Percentiles rank a stretch among this genome's conserved stretches.
Conservation (phyloP, 148 eudicot species). For the Chenopodium album region DNA sequence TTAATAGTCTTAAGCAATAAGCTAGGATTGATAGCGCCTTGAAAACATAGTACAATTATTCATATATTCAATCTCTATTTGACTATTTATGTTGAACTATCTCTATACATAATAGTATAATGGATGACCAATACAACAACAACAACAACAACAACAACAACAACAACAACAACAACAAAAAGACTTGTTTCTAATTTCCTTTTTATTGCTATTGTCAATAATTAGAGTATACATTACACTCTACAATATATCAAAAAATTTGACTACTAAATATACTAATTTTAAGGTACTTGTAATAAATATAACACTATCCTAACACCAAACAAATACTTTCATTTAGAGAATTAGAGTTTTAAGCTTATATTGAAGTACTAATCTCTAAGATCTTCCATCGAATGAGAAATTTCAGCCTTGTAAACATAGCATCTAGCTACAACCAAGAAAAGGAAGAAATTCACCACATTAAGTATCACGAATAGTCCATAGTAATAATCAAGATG, state of each 20-base stretch:
- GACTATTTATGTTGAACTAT: too few species aligned
- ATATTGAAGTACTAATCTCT: conserved; percentile 34
- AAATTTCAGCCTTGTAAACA: conserved; percentile 69
- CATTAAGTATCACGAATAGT: conserved; percentile 51
- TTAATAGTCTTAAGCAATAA: conserved; percentile 7
- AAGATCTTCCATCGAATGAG: conserved; percentile 47
- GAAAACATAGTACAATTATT: neutral
- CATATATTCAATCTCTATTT: too few species aligned
- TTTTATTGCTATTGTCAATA: too few species aligned
- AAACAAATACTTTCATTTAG: neutral
- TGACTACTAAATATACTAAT: too few species aligned
- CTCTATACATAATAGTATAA: too few species aligned
- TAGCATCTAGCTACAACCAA: conserved; percentile 44
- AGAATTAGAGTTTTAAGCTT: neutral
- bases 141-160: too few species aligned
- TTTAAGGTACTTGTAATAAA: neutral
- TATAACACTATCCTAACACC: neutral
- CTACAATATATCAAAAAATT: too few species aligned
- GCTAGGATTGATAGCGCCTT: conserved; percentile 1
- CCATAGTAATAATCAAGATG: conserved; percentile 75
- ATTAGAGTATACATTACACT: too few species aligned
- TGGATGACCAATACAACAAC: too few species aligned
- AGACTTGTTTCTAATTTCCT: too few species aligned
- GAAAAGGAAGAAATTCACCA: conserved; percentile 55
- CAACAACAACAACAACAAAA: too few species aligned